Evolutionary conservation across 169 alveolate genomes (phyloP).

Genomic region (Plasmodium cynomolgi): DNA sequence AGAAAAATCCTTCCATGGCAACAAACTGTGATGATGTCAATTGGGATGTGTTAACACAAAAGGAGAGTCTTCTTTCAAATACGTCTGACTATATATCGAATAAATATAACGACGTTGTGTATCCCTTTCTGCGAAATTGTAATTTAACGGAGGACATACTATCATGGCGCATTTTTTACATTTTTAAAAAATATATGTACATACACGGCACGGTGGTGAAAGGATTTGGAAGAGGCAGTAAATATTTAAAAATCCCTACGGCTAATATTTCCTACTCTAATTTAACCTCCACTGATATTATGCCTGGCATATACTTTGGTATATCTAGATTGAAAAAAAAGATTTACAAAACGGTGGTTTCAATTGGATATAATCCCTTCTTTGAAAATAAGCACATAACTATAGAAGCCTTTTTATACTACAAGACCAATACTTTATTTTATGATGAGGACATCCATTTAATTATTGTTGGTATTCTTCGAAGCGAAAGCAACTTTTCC

Average conservation of each 20-base stretch:
- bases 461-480: constrained; percentile 47
- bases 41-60: constrained; percentile 1
- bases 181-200: constrained; percentile 50
- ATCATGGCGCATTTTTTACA: constrained; percentile 68
- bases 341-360: constrained; percentile 64
- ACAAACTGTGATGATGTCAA: background rate
- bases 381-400: constrained; percentile 68
- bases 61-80: background rate
- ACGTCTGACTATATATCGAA: constrained; percentile 10
- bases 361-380: constrained; percentile 72
- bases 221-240: constrained; percentile 74
- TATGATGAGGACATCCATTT: constrained; percentile 60
- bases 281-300: constrained; percentile 47
- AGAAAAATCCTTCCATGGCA: background rate
- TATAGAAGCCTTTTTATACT: constrained; percentile 55
- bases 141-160: constrained; percentile 63
- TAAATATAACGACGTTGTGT: constrained; percentile 62
- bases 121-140: constrained; percentile 54
- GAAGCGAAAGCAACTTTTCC: constrained; percentile 71
- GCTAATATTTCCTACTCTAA: constrained; percentile 52
- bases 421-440: constrained; percentile 38
- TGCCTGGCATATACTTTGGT: constrained; percentile 75
- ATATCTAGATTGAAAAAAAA: constrained; percentile 36
- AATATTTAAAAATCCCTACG: constrained; percentile 62
- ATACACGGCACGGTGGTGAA: constrained; percentile 65